These are phyloP conservation scores for Fusarium neocosmosporiellum DNA, from an alignment of 2,329 filamentous ascomycete species.

Conservation along the genomic window DNA sequence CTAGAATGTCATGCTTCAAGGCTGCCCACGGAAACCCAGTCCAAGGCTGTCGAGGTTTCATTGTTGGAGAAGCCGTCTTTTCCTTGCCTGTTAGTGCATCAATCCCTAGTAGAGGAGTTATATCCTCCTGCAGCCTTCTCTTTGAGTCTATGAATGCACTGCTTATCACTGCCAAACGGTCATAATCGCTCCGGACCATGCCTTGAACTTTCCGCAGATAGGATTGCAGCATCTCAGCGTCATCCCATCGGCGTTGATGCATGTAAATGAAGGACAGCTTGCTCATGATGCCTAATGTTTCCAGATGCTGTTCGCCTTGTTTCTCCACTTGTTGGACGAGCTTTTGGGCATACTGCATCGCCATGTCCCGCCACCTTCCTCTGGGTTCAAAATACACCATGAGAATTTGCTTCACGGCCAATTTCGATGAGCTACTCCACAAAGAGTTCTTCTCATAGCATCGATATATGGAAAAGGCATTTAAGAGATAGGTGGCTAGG, in stretches of 20 bases:
- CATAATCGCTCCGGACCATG: not conserved
- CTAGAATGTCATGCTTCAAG: not conserved
- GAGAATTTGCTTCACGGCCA: not conserved
- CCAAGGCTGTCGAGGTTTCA: not conserved
- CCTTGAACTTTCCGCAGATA: not conserved
- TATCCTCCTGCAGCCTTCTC: not conserved
- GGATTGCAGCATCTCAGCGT: not conserved
- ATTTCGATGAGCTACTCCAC: accelerated
- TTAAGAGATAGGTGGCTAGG: not conserved
- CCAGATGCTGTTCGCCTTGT: not conserved
- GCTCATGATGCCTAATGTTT: not conserved
- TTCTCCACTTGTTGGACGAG: not conserved
- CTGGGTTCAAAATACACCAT: not conserved
- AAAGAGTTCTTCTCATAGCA: not conserved
- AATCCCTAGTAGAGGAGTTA: not conserved
- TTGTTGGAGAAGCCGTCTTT: not conserved
- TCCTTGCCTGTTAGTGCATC: not conserved
- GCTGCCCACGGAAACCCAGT: not conserved
- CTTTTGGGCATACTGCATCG: not conserved
- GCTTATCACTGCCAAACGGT: not conserved
- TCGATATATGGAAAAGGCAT: not conserved
- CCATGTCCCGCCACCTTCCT: not conserved
- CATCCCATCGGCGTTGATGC: not conserved
- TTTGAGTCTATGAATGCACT: not conserved
- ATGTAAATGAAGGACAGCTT: not conserved